Base-by-base conservation (phyloP, 768 basidiomycete species). In the Hygrophoropsis aurantiaca region DNA sequence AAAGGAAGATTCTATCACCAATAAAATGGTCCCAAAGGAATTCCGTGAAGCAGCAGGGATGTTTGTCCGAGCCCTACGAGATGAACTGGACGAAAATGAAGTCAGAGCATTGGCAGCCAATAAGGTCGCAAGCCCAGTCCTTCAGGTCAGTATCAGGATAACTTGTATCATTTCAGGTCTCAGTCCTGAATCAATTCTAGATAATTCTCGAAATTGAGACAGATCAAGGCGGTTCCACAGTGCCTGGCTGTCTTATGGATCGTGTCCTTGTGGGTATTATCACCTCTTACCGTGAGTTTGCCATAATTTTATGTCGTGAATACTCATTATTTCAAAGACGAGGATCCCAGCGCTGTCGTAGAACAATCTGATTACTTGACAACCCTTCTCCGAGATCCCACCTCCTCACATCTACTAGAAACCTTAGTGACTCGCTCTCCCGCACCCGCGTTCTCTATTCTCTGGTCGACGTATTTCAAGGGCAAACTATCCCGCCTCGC, bases 371-470 rank as follows among this genome's bases (percentile, higher is more conserved):
- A 93, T 60, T 97, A 86, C 64, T 70, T 97, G 42, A 78, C 79
- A 9, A 88, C 89, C 1, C 77, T 97, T 11, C 75, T 97, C 15
- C 80, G 90, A 40, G 91, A 94, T 58, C 80, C 85, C 2, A 91
- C 90, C 3, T 87, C 94, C 0, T 95, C 94, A 0, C 92, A 94
- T 59, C 74, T 95, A 2, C 75, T 94, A n/a, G 94, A 97, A 64
- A 82, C 83, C 1, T 71, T 95, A 25, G 79, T 94, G 19, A 65
- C 69, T 5, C 76, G 78, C 41, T 79, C 83, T 15, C 84, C 91
- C 0, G 65, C 73, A 5, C 57, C 67, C 15, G 75, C 84, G 2
- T 94, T 94, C 59, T 60, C 67, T 25, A 57, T 74, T 0, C 58
- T 97, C 5, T 98, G 95, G 95, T 58, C 68, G 3, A 76, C 77